phyloP scores from a whole-genome alignment of 2,329 filamentous ascomycete species.

The Alternaria solani region DNA sequence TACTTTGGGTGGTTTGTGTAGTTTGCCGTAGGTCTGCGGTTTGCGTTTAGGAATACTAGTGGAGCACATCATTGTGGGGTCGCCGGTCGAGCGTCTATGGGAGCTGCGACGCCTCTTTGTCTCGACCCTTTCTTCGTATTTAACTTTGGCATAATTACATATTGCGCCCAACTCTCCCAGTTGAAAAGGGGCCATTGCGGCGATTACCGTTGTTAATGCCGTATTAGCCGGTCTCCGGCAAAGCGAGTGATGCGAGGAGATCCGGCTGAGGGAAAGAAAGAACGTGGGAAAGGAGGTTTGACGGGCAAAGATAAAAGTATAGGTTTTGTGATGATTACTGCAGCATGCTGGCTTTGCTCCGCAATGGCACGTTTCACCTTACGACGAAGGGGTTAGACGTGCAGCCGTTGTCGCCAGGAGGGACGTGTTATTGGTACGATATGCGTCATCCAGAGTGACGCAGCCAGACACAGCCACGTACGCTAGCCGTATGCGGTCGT shows the following conservation, averaged over 20 bases:
- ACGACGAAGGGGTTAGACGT: conserved; percentile 12
- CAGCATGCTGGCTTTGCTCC: conserved; percentile 1
- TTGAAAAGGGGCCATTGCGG: conserved; percentile 18
- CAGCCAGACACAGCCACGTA: conserved; percentile 9
- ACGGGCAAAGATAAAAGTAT: neutral
- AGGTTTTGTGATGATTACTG: neutral
- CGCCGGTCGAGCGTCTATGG: conserved; percentile 16
- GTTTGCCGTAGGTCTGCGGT: conserved; percentile 17
- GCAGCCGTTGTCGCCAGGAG: conserved; percentile 7
- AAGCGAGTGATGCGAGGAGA: conserved; percentile 10
- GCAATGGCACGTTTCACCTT: conserved; percentile 17
- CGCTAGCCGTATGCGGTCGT: conserved; percentile 15
- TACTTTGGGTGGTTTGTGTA: conserved; percentile 27
- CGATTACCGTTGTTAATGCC: neutral
- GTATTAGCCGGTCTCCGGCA: conserved; percentile 5
- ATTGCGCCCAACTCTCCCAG: conserved; percentile 18
- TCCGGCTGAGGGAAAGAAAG: conserved; percentile 4
- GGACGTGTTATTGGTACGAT: conserved; percentile 12
- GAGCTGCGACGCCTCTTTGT: conserved; percentile 13
- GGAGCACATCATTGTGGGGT: conserved; percentile 5
- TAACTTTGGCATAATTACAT: conserved; percentile 19
- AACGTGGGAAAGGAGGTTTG: neutral
- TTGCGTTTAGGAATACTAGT: neutral
- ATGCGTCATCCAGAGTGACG: conserved; percentile 17
- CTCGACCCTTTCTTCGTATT: conserved; percentile 21